Base-by-base conservation (phyloP, 2,329 filamentous ascomycete species). In the Ustulina deusta region DNA sequence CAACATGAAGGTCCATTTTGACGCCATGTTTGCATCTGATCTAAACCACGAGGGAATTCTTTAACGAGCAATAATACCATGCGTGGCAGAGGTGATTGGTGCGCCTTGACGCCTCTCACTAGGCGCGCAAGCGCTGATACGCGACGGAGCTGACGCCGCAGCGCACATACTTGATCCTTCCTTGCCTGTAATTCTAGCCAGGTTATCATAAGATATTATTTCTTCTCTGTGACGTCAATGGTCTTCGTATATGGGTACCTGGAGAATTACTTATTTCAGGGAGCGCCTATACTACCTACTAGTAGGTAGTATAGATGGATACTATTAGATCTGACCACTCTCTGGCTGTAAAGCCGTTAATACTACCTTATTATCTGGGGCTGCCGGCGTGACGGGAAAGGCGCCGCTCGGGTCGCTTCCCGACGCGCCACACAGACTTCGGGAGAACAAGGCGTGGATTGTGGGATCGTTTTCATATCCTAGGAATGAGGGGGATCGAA, bases 1-100 rank as follows among this genome's bases (percentile, higher is more conserved):
- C 60, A 70, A 63, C 54, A 34, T 64, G 32, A 67, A 64, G 63
- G 49, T 27, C 44, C 51, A 42, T 71, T 72, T 70, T 66, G 38
- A 70, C 70, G 65, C 66, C 61, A 57, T 49, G 56, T 29, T 56
- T 25, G 49, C 61, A 65, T 59, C 29, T 71, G 61, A 38, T 44
- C 49, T 15, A 55, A 63, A 51, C 49, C 51, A 59, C 46, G 34
- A 40, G 25, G 36, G 44, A 40, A 27, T 20, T 38, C 48, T 61
- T 51, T 44, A 61, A 64, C 46, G 34, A 61, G 34, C 36, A 55
- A 63, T 57, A n/a, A n/a, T n/a, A n/a, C n/a, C n/a, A 40, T 49
- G 20, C 48, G 34, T 51, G 15, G 20, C 22, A 49, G 32, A 51
- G 22, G 34, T 63, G 69, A 67, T 67, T 66, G 66, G 60, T 54